These are phyloP conservation scores for Potentilla sterilis DNA, from an alignment of 306 rosid species.

Conservation along the genomic window DNA sequence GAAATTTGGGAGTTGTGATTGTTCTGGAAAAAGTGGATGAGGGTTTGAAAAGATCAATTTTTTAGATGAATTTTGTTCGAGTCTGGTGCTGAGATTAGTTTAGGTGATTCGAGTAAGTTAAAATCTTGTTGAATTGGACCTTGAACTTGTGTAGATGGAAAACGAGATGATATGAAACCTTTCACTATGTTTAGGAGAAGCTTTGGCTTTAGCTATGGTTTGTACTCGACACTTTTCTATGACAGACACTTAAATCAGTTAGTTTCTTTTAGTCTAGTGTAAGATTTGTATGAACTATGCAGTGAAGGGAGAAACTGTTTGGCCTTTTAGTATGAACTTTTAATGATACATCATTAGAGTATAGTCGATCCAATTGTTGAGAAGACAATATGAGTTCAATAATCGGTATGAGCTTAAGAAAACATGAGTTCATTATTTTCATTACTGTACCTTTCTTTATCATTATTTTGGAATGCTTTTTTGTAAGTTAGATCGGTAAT, in stretches of 20 bases:
- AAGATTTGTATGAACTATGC: constrained; percentile 3
- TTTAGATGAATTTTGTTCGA: neutral
- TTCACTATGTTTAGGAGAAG: neutral
- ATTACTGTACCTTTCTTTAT: neutral
- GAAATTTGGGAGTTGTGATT: neutral
- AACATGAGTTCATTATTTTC: neutral
- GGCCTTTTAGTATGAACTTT: neutral
- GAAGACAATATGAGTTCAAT: too few species aligned
- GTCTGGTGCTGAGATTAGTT: neutral
- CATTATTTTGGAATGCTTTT: neutral
- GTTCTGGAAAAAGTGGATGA: neutral
- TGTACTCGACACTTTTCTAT: neutral
- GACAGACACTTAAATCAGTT: neutral
- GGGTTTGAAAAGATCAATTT: neutral
- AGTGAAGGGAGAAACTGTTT: neutral
- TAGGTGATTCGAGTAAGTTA: neutral
- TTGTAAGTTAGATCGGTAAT: too few species aligned
- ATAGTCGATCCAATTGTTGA: neutral
- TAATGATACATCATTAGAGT: neutral
- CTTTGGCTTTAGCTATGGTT: neutral
- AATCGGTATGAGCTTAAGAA: too few species aligned
- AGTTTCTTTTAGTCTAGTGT: neutral
- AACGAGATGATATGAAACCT: neutral
- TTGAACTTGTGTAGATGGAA: neutral
- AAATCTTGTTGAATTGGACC: neutral